A percentile compares a stretch with the other conserved stretches of the same genome.
Evolutionary conservation across 495 filamentous ascomycete species (phyloP).

Genomic region (Lasiosphaeria ovina): DNA sequence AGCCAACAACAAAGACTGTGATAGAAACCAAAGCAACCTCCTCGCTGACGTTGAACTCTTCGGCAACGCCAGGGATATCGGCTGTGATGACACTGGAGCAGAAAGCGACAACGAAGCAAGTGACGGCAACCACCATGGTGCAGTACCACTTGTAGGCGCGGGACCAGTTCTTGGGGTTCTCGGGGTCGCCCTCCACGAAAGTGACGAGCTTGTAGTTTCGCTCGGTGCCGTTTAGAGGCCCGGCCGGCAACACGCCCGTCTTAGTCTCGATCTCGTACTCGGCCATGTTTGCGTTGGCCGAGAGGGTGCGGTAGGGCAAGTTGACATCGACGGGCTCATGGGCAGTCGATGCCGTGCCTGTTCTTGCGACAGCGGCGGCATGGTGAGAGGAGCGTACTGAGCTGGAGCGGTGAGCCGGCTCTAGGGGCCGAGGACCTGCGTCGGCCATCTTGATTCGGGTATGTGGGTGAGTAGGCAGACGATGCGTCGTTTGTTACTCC

Average conservation of each 20-base stretch:
- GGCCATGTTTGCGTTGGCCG: slow-evolving; percentile 10
- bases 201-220: slow-evolving; percentile 66
- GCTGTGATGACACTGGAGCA: slow-evolving; percentile 66
- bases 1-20: slow-evolving; percentile 75
- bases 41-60: slow-evolving; percentile 60
- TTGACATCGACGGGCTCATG: neutral
- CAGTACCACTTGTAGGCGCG: slow-evolving; percentile 64
- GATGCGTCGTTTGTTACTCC: neutral
- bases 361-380: neutral
- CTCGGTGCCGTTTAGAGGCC: slow-evolving; percentile 13
- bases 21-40: slow-evolving; percentile 68
- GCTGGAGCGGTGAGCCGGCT: neutral
- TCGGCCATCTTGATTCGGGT: neutral
- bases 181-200: slow-evolving; percentile 63
- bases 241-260: slow-evolving; percentile 10
- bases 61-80: slow-evolving; percentile 57
- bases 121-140: slow-evolving; percentile 63
- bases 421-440: neutral
- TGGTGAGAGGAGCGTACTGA: neutral
- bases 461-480: neutral
- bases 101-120: slow-evolving; percentile 66
- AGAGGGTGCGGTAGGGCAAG: slow-evolving; percentile 9
- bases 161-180: slow-evolving; percentile 69
- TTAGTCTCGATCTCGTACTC: slow-evolving; percentile 13
- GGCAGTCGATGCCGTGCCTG: neutral